Evolutionary conservation across 768 basidiomycete genomes (phyloP).

Genomic region (Tulasnella calospora): DNA sequence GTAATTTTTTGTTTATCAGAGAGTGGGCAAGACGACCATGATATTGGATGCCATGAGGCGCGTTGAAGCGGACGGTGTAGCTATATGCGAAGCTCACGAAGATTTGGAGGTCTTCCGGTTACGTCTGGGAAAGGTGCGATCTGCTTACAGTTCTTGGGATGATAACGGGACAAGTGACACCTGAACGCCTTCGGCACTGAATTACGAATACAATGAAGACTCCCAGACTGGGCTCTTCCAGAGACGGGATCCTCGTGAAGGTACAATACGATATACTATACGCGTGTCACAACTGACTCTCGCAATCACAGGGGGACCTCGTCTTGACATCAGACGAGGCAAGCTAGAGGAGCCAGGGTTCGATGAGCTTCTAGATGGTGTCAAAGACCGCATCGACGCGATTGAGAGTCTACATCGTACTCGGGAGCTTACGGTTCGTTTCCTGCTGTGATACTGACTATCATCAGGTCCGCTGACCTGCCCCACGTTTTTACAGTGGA

Average conservation of each 20-base stretch:
- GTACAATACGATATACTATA: slow-evolving; percentile 33
- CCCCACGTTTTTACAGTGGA: not conserved
- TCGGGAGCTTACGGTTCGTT: slow-evolving; percentile 62
- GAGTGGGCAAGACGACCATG: slow-evolving; percentile 78
- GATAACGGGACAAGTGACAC: not conserved
- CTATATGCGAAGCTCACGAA: slow-evolving; percentile 80
- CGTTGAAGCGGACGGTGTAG: slow-evolving; percentile 64
- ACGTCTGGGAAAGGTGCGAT: slow-evolving; percentile 60
- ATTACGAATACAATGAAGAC: slow-evolving; percentile 83
- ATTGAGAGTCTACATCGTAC: slow-evolving; percentile 83
- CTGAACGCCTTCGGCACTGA: slow-evolving; percentile 45
- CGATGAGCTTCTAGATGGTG: slow-evolving; percentile 67
- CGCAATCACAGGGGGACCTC: slow-evolving; percentile 53
- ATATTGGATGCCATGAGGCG: slow-evolving; percentile 74
- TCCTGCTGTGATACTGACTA: no score
- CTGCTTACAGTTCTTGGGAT: not conserved
- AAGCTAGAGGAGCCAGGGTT: slow-evolving; percentile 62
- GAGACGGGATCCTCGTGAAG: slow-evolving; percentile 77
- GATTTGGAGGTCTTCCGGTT: slow-evolving; percentile 83
- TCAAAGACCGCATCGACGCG: slow-evolving; percentile 72
- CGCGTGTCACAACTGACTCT: not conserved
- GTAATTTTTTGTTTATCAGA: slow-evolving; percentile 39
- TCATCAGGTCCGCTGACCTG: not conserved
- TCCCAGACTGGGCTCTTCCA: slow-evolving; percentile 72
- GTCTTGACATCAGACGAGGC: slow-evolving; percentile 79